These are phyloP conservation scores for Lavandula angustifolia DNA, from an alignment of 257 asterid genomes.

Conservation along the genomic window DNA sequence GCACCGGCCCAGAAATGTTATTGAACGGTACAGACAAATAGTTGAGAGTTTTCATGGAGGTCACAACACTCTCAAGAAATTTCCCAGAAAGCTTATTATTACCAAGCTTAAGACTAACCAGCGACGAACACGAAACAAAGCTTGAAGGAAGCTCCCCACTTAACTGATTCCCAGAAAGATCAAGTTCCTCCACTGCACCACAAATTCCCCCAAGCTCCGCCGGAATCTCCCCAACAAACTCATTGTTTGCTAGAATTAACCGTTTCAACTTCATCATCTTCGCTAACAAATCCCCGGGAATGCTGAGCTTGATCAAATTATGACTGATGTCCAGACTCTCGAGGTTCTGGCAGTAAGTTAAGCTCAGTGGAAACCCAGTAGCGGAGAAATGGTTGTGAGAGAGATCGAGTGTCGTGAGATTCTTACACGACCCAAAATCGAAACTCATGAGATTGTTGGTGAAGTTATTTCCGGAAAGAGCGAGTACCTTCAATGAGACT, in stretches of 20 bases:
- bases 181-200: slow-evolving; percentile 65
- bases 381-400: slow-evolving; percentile 62
- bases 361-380: slow-evolving; percentile 51
- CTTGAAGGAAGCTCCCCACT: slow-evolving; percentile 66
- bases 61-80: slow-evolving; percentile 66
- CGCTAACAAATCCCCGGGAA: slow-evolving; percentile 57
- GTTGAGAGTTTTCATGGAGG: slow-evolving; percentile 55
- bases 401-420: slow-evolving; percentile 55
- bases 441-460: slow-evolving; percentile 47
- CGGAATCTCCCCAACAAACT: slow-evolving; percentile 70
- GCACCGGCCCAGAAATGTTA: slow-evolving; percentile 70
- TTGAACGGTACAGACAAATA: slow-evolving; percentile 60
- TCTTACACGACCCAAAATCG: slow-evolving; percentile 54
- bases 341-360: slow-evolving; percentile 61
- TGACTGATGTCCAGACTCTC: slow-evolving; percentile 58
- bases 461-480: slow-evolving; percentile 74
- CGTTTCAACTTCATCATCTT: slow-evolving; percentile 56
- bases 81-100: slow-evolving; percentile 74
- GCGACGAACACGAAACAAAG: slow-evolving; percentile 56
- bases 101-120: slow-evolving; percentile 60
- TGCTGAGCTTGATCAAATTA: slow-evolving; percentile 46
- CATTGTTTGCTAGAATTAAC: slow-evolving; percentile 53
- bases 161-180: slow-evolving; percentile 65
- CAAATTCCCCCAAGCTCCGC: slow-evolving; percentile 53
- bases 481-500: slow-evolving; percentile 42